Percentiles rank a stretch among this genome's conserved stretches.
phyloP scores from a whole-genome alignment of 179 eudicot genomes.

The Beta corolliflora region DNA sequence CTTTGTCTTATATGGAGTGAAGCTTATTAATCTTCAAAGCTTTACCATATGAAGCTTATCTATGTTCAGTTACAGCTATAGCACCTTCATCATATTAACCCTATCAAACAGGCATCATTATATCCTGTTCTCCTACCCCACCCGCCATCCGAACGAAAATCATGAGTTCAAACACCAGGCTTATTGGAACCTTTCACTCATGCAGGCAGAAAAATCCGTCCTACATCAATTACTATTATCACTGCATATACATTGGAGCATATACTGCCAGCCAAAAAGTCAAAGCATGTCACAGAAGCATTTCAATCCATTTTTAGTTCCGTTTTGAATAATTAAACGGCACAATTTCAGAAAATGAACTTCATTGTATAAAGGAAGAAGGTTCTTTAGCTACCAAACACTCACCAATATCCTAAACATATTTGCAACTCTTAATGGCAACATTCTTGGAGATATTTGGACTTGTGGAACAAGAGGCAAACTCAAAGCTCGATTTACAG shows the following conservation, averaged over 20 bases:
- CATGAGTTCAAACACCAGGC: not conserved
- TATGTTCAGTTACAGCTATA: not conserved
- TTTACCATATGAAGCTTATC: slow-evolving; percentile 1
- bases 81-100: not conserved
- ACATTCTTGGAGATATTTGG: slow-evolving; percentile 56
- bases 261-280: not conserved
- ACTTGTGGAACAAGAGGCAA: slow-evolving; percentile 79
- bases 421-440: slow-evolving; percentile 81
- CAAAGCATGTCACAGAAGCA: not conserved
- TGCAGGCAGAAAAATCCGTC: not conserved
- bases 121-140: not conserved
- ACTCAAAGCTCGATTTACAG: slow-evolving; percentile 34
- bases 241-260: not conserved
- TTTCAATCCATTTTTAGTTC: not conserved
- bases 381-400: slow-evolving; percentile 4
- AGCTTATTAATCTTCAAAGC: not conserved
- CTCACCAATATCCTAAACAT: slow-evolving; percentile 94
- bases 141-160: not conserved
- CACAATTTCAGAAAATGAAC: not conserved
- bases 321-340: not conserved
- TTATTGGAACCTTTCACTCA: not conserved
- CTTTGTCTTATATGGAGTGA: not conserved
- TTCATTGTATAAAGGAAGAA: not conserved
- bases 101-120: not conserved
- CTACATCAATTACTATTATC: slow-evolving; percentile 1